A percentile compares a stretch with the other conserved stretches of the same genome.
These are phyloP conservation scores for Talaromyces adpressus DNA, from an alignment of 495 filamentous ascomycete genomes.

Conservation along the genomic window DNA sequence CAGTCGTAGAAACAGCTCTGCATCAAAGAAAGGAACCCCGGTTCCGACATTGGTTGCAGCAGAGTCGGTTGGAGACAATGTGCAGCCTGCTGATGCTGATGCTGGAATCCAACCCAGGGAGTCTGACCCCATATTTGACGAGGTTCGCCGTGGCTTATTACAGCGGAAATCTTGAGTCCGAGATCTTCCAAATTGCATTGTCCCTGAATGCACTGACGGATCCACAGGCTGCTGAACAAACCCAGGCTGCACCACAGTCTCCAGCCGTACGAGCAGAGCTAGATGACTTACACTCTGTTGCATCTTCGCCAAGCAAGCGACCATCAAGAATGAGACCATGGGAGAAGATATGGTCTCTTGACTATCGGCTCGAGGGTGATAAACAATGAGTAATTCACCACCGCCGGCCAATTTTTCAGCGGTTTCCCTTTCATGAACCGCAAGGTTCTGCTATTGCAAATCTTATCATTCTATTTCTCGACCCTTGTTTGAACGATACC, in stretches of 20 bases:
- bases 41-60: constrained; percentile 26
- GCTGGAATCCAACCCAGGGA: constrained; percentile 27
- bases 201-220: constrained; percentile 12
- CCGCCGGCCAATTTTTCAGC: neutral
- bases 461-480: neutral
- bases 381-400: neutral
- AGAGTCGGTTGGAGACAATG: constrained; percentile 31
- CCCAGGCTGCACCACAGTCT: constrained; percentile 15
- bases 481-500: constrained; percentile 5
- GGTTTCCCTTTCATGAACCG: neutral
- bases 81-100: constrained; percentile 26
- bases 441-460: neutral
- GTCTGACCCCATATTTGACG: constrained; percentile 34
- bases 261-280: constrained; percentile 11
- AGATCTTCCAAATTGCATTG: constrained; percentile 8
- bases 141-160: constrained; percentile 42
- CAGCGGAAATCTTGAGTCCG: constrained; percentile 36
- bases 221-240: constrained; percentile 9
- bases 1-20: constrained; percentile 79
- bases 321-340: constrained; percentile 35
- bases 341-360: constrained; percentile 46
- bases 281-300: constrained; percentile 11
- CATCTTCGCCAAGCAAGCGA: constrained; percentile 15
- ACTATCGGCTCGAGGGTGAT: constrained; percentile 37
- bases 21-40: constrained; percentile 58